Base-by-base conservation (phyloP, 1,139 yeast genomes). In the Wickerhamiella infanticola region DNA sequence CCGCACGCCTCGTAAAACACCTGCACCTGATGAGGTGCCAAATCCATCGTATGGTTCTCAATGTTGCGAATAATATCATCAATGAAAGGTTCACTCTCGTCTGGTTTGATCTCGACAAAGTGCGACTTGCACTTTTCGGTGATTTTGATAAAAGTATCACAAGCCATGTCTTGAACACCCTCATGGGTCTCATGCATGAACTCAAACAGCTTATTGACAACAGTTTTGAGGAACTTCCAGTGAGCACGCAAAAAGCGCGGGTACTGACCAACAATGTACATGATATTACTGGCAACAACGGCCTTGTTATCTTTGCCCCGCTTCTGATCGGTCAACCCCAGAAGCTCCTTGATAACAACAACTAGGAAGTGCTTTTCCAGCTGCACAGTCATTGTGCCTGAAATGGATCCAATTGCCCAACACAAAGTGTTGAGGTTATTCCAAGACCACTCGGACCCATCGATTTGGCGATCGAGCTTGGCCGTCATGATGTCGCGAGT, bases 111-210 rank as follows among this genome's bases (percentile, higher is more conserved):
- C 41, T 81, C 81, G 39, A 90, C 95, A 65, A 93, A 90, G 63
- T 90, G 97, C 53, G 88, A 79, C 64, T 86, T 88, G 72, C 98
- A 90, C 66, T 90, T 90, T 56, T 77, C 80, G 31, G 95, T 85
- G 62, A 90, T 90, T 64, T 90, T 93, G 59, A 88, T 88, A 63
- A 90, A 90, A 1, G 99, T 90, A 64, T 90, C 98, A 70, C 98
- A 90, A 7, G 99, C 98, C 98, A 90, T 90, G 65, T 90, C 98
- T 68, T 90, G 98, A 52, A 90, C 98, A 67, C 97, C 98, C 65
- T 88, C 99, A 63, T 90, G 98, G 27, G 96, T 86, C 70, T 90
- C 99, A 67, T 90, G 98, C 99, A 90, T 90, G 59, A 90, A 90
- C 65, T 93, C 98, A 65, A 90, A 90, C 57, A 90, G 73, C 64